These are phyloP conservation scores for Neurospora sp. DNA, from an alignment of 495 filamentous ascomycete genomes.

Conservation along the genomic window DNA sequence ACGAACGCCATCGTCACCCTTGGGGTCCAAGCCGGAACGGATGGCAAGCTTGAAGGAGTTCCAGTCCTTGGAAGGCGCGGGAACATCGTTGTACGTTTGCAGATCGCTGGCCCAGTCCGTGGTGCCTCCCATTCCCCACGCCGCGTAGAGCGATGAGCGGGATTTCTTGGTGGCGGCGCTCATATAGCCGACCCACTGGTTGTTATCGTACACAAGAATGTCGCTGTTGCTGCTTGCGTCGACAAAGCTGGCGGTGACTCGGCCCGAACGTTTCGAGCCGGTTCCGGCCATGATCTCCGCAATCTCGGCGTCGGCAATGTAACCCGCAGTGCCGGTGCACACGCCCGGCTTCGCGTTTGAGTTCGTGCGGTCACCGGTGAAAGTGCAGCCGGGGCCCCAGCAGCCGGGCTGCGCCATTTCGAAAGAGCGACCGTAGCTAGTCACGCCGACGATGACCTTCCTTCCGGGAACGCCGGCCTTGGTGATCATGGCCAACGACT, in stretches of 20 bases:
- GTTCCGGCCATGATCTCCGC: neutral
- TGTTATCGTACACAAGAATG: neutral
- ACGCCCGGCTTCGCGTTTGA: slow-evolving; percentile 1
- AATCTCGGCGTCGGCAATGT: slow-evolving; percentile 11
- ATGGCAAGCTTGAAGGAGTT: neutral
- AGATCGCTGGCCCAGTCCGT: slow-evolving; percentile 6
- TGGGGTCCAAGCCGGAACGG: neutral
- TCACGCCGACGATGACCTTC: slow-evolving; percentile 29
- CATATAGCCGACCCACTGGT: slow-evolving; percentile 5
- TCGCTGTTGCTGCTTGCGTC: slow-evolving; percentile 2
- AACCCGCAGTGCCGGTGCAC: slow-evolving; percentile 2
- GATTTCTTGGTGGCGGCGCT: neutral
- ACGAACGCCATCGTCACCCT: neutral
- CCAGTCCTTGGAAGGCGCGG: slow-evolving; percentile 3
- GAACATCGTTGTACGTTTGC: neutral
- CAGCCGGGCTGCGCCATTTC: slow-evolving; percentile 10
- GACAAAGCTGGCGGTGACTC: neutral
- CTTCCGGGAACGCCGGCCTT: slow-evolving; percentile 35
- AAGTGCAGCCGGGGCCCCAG: slow-evolving; percentile 5
- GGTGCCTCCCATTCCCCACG: slow-evolving; percentile 5
- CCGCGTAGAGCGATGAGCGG: neutral
- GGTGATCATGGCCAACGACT: slow-evolving; percentile 35
- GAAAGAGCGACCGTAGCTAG: slow-evolving; percentile 31
- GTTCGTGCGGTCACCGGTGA: neutral
- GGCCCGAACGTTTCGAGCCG: neutral